Evolutionary conservation across 2,329 filamentous ascomycete species (phyloP).

Genomic region (Alternaria angustiovoidea): DNA sequence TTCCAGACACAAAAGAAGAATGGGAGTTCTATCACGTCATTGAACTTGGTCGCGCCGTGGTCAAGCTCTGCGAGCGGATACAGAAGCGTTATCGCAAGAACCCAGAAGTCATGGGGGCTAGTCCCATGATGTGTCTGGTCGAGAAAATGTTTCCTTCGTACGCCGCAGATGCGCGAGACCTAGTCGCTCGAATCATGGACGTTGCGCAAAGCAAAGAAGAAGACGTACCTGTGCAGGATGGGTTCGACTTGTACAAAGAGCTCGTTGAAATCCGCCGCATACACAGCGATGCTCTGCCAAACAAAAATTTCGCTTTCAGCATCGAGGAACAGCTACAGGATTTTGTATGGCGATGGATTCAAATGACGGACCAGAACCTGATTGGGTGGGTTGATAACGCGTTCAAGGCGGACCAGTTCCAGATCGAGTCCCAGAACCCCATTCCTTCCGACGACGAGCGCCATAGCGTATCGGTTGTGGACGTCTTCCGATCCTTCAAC

Average conservation of each 20-base stretch:
- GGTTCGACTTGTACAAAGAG: slow-evolving; percentile 91
- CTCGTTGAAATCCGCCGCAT: slow-evolving; percentile 84
- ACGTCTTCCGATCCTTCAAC: slow-evolving; percentile 93
- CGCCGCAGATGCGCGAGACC: slow-evolving; percentile 85
- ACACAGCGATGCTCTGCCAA: slow-evolving; percentile 76
- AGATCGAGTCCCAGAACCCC: slow-evolving; percentile 71
- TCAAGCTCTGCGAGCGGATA: slow-evolving; percentile 85
- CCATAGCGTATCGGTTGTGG: slow-evolving; percentile 91
- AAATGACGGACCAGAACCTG: slow-evolving; percentile 79
- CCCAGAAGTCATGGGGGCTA: slow-evolving; percentile 83
- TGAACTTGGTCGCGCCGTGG: slow-evolving; percentile 83
- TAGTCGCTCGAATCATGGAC: slow-evolving; percentile 82
- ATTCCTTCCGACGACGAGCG: slow-evolving; percentile 79
- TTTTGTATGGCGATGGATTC: slow-evolving; percentile 97
- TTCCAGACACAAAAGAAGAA: slow-evolving; percentile 79
- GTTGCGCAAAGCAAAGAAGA: slow-evolving; percentile 72
- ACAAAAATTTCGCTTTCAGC: slow-evolving; percentile 80
- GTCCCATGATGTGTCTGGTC: slow-evolving; percentile 74
- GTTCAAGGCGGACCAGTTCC: slow-evolving; percentile 88
- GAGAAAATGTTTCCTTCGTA: slow-evolving; percentile 88
- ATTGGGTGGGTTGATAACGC: slow-evolving; percentile 87
- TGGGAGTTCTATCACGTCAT: slow-evolving; percentile 95
- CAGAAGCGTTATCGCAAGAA: slow-evolving; percentile 91
- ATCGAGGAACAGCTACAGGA: slow-evolving; percentile 85
- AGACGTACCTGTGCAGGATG: slow-evolving; percentile 88